Evolutionary conservation across 164 flowering plant genomes (phyloP).

Genomic region (Taxillus chinensis): DNA sequence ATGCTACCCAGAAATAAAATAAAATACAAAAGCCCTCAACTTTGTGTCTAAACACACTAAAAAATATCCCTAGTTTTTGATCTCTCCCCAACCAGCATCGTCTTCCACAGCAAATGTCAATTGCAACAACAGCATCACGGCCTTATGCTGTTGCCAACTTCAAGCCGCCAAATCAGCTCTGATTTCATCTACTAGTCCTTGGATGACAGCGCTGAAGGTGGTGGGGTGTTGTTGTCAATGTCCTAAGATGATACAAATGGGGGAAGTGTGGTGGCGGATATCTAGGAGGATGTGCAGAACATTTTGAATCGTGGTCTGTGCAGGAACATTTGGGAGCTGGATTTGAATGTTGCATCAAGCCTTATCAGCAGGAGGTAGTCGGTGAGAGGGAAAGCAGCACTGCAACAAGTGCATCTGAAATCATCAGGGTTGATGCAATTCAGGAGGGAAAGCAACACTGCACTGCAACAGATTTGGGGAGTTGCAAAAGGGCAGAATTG

Average conservation of each 20-base stretch:
- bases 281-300: constrained; percentile 7
- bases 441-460: too few species aligned
- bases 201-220: constrained; percentile 8
- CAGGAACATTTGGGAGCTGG: constrained; percentile 33
- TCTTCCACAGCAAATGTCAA: too few species aligned
- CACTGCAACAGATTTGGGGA: too few species aligned
- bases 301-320: constrained; percentile 2
- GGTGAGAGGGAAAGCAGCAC: constrained; percentile 74
- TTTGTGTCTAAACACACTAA: too few species aligned
- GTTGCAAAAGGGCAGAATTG: too few species aligned
- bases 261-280: neutral
- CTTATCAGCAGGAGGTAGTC: constrained; percentile 91
- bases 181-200: constrained; percentile 8
- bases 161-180: neutral
- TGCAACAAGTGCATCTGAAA: constrained; percentile 36
- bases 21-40: too few species aligned
- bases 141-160: too few species aligned
- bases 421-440: constrained; percentile 23
- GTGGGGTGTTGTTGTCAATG: constrained; percentile 1
- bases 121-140: too few species aligned
- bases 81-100: too few species aligned
- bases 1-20: too few species aligned
- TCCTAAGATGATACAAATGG: neutral
- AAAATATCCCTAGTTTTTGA: too few species aligned
- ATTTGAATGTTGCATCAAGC: constrained; percentile 39